Evolutionary conservation across 257 asterid genomes (phyloP).

Genomic region (Dorcoceras hygrometricum): DNA sequence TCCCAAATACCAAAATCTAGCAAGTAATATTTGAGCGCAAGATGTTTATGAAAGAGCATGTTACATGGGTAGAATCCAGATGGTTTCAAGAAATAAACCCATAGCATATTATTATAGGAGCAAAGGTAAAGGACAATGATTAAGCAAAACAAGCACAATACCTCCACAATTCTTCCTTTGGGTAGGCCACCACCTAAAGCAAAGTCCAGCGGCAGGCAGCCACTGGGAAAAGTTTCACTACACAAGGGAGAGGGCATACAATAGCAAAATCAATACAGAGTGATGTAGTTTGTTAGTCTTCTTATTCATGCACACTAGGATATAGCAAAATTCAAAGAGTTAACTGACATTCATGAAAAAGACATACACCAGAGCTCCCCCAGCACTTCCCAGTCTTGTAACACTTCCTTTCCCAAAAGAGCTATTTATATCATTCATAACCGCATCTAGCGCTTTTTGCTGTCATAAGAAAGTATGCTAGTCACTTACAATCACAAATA

Average conservation of each 20-base stretch:
- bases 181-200: conserved; percentile 99
- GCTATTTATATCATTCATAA: conserved; percentile 90
- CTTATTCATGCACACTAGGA: neutral
- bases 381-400: conserved; percentile 93
- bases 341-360: conserved; percentile 21
- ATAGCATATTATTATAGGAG: neutral
- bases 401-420: conserved; percentile 98
- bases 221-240: conserved; percentile 98
- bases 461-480: conserved; percentile 27
- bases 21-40: neutral
- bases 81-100: neutral
- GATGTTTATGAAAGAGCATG: neutral
- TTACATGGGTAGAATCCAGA: conserved; percentile 1
- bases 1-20: conserved; percentile 6
- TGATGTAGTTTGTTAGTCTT: neutral
- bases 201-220: conserved; percentile 86
- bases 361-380: conserved; percentile 96
- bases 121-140: neutral
- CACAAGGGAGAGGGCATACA: conserved; percentile 23
- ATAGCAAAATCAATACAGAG: neutral
- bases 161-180: conserved; percentile 98
- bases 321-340: neutral
- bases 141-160: conserved; percentile 20
- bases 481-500: conserved; percentile 14
- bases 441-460: conserved; percentile 97